Base-by-base conservation (phyloP, 768 basidiomycete species). In the Xerocomus spinulosus region DNA sequence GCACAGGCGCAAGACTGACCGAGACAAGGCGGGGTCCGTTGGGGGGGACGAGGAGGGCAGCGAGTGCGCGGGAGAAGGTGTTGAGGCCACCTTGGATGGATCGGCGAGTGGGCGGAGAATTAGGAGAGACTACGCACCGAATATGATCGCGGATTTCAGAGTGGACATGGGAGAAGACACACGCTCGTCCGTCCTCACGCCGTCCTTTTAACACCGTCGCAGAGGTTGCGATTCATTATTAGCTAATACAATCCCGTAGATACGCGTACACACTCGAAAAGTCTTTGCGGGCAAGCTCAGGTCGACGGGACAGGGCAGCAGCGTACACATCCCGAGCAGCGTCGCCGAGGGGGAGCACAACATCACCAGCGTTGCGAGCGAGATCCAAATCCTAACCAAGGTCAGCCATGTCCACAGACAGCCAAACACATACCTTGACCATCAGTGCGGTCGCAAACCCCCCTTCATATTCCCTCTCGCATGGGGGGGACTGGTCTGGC, bases 401-500 rank as follows among this genome's bases (percentile, higher is more conserved):
- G n/a, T n/a, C n/a, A n/a, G n/a, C n/a, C n/a, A n/a, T n/a, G n/a
- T n/a, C n/a, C n/a, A n/a, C n/a, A n/a, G n/a, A 9, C 40, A 30
- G 39, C 9, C 28, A 40, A 6, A 28, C 26, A 28, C 57, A 18
- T 36, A 82, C 90, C 80, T 92, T 92, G 46, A 90, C 67, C 90
- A 92, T 92, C 40, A 92, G 70, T 6, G 73, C 72, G 2, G 86
- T 88, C 5, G 87, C 87, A 64, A 92, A 94, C 3, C 92, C 92
- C 14, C 89, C 91, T 53, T 88, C 84, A 49, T 86, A 94, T 36
- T 83, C 79, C 34, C 84, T 77, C 66, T 88, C 86, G 58, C 88
- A 92, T 0, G 92, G 92, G 5, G 91, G 85, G 17, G 81, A 80
- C 63, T 82, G 82, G 42, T 73, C 81, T 7, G 80, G 76, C 39